Conservation (phyloP, 108 stramenopile genomes). For the Stephanodiscus minutulus region DNA sequence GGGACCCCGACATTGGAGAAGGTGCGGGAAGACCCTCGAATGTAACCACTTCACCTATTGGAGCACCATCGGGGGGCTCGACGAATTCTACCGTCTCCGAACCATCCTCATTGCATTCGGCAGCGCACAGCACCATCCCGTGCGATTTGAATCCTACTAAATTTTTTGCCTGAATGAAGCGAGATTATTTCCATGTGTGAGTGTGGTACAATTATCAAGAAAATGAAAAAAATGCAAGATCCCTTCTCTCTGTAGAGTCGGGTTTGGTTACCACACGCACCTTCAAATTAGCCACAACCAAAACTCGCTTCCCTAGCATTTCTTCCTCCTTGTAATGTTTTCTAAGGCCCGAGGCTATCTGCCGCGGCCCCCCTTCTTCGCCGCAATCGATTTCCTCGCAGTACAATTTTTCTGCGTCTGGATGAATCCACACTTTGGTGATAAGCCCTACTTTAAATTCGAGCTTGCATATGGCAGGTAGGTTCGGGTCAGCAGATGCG, state of each 20-base stretch:
- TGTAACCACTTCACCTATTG: conserved; percentile 89
- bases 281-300: conserved; percentile 97
- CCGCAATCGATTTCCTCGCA: conserved; percentile 98
- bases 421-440: conserved; percentile 95
- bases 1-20: conserved; percentile 75
- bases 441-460: conserved; percentile 92
- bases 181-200: background rate
- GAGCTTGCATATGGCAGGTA: conserved; percentile 84
- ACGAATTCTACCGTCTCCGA: conserved; percentile 90
- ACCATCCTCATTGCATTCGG: conserved; percentile 63
- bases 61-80: conserved; percentile 91
- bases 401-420: conserved; percentile 95
- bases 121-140: conserved; percentile 99
- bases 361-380: conserved; percentile 78
- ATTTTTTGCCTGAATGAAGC: conserved; percentile 77
- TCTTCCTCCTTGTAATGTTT: conserved; percentile 86
- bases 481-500: conserved; percentile 43
- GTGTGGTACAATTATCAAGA: background rate
- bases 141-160: conserved; percentile 92
- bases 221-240: background rate
- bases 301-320: conserved; percentile 89
- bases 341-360: conserved; percentile 90
- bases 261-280: conserved; percentile 9
- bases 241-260: background rate
- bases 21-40: conserved; percentile 88